Base-by-base conservation (phyloP, 2,329 filamentous ascomycete genomes). In the Cladosporium sp. region DNA sequence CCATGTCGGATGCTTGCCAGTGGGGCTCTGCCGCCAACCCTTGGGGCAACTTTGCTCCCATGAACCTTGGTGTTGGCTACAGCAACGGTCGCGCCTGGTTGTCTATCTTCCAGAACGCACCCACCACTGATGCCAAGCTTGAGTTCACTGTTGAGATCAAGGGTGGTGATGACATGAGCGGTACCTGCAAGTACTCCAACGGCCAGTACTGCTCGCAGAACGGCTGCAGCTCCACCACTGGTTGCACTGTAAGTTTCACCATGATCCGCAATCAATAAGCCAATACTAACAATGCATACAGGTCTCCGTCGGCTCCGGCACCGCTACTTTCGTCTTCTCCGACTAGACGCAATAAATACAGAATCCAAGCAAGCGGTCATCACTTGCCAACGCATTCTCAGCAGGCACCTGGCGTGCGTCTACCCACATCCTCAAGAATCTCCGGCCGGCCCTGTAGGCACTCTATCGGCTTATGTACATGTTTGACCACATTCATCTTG, bases 21-120 rank as follows among this genome's bases (percentile, higher is more conserved):
- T 98, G 95, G 95, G 83, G 86, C 61, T 84, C 84, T 24, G 82
- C 87, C 67, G 88, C 78, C 65, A 75, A 82, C 66, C 80, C 83
- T 69, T 78, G 84, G 66, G 88, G 95, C 71, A 97, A 99, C 87
- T 97, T 86, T 85, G 90, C 95, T 58, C 93, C 95, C 34, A 81
- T 92, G 73, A 94, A 93, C 81, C 82, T 97, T 63, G 94, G 94
- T 78, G 89, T 93, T 68, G 92, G 93, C 68, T 86, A 87, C 79
- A 86, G 84, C 76, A 78, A 84, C 73, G 88, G 90, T 75, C 81
- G 80, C 69, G 95, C 90, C 51, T 98, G 87, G 83, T 81, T 97
- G 67, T 92, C 92, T 59, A 87, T 97, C 78, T 92, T 94, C 85
- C 88, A 89, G 77, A 97, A 98, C 83, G 75, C 80, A 68, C 92